Evolutionary conservation across 2,329 filamentous ascomycete species (phyloP).

Genomic region (Arachnomyces sp.): DNA sequence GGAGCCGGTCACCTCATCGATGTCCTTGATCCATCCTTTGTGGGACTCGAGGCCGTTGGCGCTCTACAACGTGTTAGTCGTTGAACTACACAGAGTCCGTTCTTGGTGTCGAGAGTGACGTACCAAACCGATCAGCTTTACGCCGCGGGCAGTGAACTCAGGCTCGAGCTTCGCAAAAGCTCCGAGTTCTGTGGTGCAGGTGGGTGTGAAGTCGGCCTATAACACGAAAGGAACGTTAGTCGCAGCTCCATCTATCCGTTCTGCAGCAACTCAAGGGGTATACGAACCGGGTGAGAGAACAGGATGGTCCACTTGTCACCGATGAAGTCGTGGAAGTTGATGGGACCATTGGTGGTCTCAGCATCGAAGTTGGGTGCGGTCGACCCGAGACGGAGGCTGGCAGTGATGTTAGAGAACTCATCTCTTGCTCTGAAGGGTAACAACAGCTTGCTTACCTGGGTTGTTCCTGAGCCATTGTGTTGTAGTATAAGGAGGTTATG

Average conservation of each 20-base stretch:
- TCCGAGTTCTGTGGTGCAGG: conserved; percentile 92
- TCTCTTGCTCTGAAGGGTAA: not conserved
- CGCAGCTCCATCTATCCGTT: not conserved
- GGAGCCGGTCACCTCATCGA: conserved; percentile 67
- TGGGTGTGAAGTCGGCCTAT: conserved; percentile 61
- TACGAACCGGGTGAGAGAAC: conserved; percentile 58
- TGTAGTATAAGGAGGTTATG: not conserved
- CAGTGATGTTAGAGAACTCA: not conserved
- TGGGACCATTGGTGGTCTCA: conserved; percentile 58
- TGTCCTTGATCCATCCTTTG: conserved; percentile 84
- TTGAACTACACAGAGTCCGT: not conserved
- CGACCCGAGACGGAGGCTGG: conserved; percentile 56
- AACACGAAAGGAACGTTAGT: conserved; percentile 14
- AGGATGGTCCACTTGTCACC: conserved; percentile 63
- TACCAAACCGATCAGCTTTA: conserved; percentile 82
- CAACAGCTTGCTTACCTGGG: conserved; percentile 30
- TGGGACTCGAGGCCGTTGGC: conserved; percentile 82
- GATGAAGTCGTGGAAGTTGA: conserved; percentile 67
- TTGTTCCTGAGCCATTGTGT: conserved; percentile 36
- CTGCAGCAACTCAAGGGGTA: not conserved
- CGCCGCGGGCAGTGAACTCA: conserved; percentile 77
- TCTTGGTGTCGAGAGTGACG: conserved; percentile 10
- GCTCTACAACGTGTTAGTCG: conserved; percentile 29
- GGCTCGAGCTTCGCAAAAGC: conserved; percentile 83
- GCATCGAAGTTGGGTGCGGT: conserved; percentile 63